Conservation (phyloP, 306 rosid species). For the Bauhinia variegata region DNA sequence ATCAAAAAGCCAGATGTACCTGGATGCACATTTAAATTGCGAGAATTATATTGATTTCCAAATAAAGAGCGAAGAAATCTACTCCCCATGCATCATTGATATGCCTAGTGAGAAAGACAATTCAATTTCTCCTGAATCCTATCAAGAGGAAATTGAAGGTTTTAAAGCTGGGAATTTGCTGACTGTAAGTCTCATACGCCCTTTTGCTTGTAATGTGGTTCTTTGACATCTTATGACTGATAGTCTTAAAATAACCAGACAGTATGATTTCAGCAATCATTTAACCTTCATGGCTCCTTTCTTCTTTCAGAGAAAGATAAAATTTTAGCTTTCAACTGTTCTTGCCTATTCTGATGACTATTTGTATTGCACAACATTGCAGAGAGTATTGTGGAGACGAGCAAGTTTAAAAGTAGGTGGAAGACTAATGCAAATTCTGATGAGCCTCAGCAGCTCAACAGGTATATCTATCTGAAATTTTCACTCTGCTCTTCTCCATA, state of each 20-base stretch:
- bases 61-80: conserved; percentile 49
- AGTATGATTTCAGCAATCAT: not conserved
- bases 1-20: conserved; percentile 50
- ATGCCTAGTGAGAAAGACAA: conserved; percentile 59
- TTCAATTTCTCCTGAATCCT: conserved; percentile 53
- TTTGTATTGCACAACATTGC: conserved; percentile 52
- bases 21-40: conserved; percentile 57
- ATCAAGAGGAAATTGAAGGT: conserved; percentile 63
- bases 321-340: conserved; percentile 6
- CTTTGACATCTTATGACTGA: conserved; percentile 14
- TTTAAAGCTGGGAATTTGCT: conserved; percentile 59
- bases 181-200: conserved; percentile 54
- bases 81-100: conserved; percentile 68
- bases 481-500: conserved; percentile 12
- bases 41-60: conserved; percentile 62
- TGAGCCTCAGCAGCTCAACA: conserved; percentile 56
- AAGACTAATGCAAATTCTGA: conserved; percentile 59
- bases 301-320: not conserved
- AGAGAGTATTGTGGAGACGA: conserved; percentile 73
- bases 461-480: conserved; percentile 46
- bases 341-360: conserved; percentile 18
- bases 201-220: conserved; percentile 28
- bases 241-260: conserved; percentile 1
- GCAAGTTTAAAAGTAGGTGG: conserved; percentile 62
- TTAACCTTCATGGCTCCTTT: not conserved